Conservation (phyloP, 495 filamentous ascomycete species). For the Xylaria curta region DNA sequence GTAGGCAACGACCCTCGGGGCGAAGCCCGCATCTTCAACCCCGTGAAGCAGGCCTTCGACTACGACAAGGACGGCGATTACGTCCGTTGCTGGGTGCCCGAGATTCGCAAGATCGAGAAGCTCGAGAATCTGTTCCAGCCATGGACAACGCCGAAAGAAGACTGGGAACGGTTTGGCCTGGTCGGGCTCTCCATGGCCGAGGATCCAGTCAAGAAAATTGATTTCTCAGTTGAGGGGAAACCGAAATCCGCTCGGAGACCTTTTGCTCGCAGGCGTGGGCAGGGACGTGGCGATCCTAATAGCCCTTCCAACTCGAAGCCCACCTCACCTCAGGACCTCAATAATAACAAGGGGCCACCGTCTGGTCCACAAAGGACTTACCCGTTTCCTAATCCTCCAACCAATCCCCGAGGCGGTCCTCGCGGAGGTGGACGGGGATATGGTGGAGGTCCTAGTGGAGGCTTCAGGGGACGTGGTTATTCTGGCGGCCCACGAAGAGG, state of each 20-base stretch:
- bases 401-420: conserved; percentile 29
- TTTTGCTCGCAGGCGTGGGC: conserved; percentile 40
- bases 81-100: conserved; percentile 69
- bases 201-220: conserved; percentile 62
- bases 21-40: conserved; percentile 72
- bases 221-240: conserved; percentile 57
- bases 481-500: conserved; percentile 31
- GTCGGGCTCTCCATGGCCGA: conserved; percentile 58
- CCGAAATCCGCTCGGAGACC: conserved; percentile 43
- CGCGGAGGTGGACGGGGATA: conserved; percentile 38
- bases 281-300: conserved; percentile 24
- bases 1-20: conserved; percentile 76
- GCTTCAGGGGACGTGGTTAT: conserved; percentile 34
- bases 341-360: conserved; percentile 6
- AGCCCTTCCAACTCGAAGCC: conserved; percentile 13
- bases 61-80: conserved; percentile 72
- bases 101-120: conserved; percentile 58
- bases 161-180: conserved; percentile 58
- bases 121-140: conserved; percentile 67
- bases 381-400: neutral
- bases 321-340: conserved; percentile 5
- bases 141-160: conserved; percentile 61
- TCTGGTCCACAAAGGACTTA: neutral
- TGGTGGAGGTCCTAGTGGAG: conserved; percentile 21
- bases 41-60: conserved; percentile 72